A percentile compares a stretch with the other conserved stretches of the same genome.
Evolutionary conservation across 2,329 filamentous ascomycete genomes (phyloP).

Genomic region (Talaromyces sp.): DNA sequence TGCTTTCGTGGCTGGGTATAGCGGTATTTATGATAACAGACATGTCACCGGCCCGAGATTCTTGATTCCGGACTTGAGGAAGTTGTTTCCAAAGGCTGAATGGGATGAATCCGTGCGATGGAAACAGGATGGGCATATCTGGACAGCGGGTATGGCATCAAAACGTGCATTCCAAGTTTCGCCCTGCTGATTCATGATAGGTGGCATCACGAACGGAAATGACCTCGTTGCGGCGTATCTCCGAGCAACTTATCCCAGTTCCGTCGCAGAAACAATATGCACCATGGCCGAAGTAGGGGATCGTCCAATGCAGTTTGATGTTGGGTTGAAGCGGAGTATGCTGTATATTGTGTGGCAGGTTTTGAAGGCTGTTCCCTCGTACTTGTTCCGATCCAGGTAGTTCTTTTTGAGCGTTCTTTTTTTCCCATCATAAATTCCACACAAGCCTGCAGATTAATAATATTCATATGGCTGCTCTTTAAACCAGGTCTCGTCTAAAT

Average conservation of each 20-base stretch:
- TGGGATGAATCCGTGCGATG: constrained; percentile 20
- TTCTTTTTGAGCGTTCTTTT: neutral
- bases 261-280: constrained; percentile 28
- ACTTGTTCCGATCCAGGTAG: neutral
- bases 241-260: constrained; percentile 15
- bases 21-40: constrained; percentile 18
- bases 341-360: neutral
- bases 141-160: constrained; percentile 18
- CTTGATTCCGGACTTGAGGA: constrained; percentile 18
- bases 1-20: constrained; percentile 17
- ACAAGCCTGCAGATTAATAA: neutral
- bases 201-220: constrained; percentile 24
- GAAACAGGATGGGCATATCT: constrained; percentile 21
- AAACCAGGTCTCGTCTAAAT: neutral
- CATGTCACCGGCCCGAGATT: constrained; percentile 19
- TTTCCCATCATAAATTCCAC: neutral
- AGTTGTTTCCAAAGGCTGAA: constrained; percentile 19
- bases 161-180: neutral
- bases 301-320: neutral
- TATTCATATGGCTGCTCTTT: neutral
- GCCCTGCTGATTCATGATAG: constrained; percentile 6
- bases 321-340: neutral
- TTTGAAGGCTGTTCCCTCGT: neutral
- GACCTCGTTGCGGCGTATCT: constrained; percentile 21
- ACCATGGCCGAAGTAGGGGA: constrained; percentile 29